phyloP scores from a whole-genome alignment of 1,139 yeast species.

The Arxiozyma bovina region DNA sequence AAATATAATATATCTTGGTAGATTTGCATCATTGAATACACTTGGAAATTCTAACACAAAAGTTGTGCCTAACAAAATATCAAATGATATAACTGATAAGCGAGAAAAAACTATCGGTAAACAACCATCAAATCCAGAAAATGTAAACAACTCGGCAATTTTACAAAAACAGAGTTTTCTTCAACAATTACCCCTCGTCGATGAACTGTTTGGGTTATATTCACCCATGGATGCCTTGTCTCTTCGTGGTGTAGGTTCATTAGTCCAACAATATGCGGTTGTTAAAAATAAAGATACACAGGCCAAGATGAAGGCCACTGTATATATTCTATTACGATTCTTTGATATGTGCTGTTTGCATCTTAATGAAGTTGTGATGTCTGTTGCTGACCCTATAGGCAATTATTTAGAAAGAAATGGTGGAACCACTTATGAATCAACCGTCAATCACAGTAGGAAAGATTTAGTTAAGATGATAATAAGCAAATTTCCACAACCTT shows the following conservation, averaged over 20 bases:
- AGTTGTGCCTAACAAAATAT: background rate
- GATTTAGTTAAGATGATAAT: conserved; percentile 12
- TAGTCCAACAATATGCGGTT: conserved; percentile 13
- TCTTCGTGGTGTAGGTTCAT: conserved; percentile 24
- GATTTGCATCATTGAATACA: conserved; percentile 12
- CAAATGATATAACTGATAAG: background rate
- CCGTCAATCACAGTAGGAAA: conserved; percentile 12
- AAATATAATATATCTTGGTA: conserved; percentile 17
- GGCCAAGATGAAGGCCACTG: conserved; percentile 21
- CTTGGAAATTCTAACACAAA: background rate
- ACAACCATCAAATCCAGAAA: background rate
- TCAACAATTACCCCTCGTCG: conserved; percentile 22
- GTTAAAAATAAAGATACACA: conserved; percentile 6
- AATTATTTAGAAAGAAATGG: conserved; percentile 11
- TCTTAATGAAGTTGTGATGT: conserved; percentile 18
- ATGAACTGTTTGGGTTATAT: conserved; percentile 25
- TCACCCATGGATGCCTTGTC: conserved; percentile 23
- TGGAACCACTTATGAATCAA: conserved; percentile 11
- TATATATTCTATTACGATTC: conserved; percentile 26
- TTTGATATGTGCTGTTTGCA: conserved; percentile 25
- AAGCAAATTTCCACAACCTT: conserved; percentile 17
- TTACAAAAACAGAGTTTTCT: conserved; percentile 6
- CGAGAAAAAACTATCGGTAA: background rate
- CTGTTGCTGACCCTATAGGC: conserved; percentile 23
- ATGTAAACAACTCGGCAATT: background rate